Evolutionary conservation across 2,329 filamentous ascomycete species (phyloP).

Genomic region (Tolypocladium tundrense): DNA sequence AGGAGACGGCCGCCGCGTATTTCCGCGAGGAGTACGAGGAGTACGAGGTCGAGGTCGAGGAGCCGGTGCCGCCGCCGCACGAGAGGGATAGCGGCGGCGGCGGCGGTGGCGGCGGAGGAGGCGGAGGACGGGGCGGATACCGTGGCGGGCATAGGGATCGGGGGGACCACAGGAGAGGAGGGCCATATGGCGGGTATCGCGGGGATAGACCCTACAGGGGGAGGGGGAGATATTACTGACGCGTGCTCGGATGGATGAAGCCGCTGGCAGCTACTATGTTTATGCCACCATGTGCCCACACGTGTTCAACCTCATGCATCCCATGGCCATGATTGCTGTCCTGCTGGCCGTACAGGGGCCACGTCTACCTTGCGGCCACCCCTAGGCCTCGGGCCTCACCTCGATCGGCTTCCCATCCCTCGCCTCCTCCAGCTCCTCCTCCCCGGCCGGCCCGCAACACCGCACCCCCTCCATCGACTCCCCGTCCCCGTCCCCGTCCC

Average conservation of each 20-base stretch:
- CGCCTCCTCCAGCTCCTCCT: constrained; percentile 16
- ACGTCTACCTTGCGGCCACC: not conserved
- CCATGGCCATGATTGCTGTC: not conserved
- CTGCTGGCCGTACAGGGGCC: too few relatives aligned
- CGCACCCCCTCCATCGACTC: constrained; percentile 21
- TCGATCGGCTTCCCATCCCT: not conserved
- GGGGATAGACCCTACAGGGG: constrained; percentile 23
- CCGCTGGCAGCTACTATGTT: too few relatives aligned
- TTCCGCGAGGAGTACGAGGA: constrained; percentile 69
- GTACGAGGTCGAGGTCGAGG: constrained; percentile 68
- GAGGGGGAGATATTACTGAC: constrained; percentile 21
- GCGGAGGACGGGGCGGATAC: constrained; percentile 11
- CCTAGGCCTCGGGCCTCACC: not conserved
- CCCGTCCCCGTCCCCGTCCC: constrained; percentile 3
- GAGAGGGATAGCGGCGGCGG: constrained; percentile 6
- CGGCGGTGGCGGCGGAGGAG: constrained; percentile 7
- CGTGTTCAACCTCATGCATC: not conserved
- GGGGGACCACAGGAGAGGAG: constrained; percentile 21
- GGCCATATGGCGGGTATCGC: constrained; percentile 22
- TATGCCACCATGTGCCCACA: not conserved
- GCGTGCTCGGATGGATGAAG: not conserved
- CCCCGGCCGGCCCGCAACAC: constrained; percentile 24
- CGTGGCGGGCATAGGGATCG: constrained; percentile 17
- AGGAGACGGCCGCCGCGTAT: constrained; percentile 54
- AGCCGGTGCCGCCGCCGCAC: constrained; percentile 31